Percentiles rank a stretch among this genome's conserved stretches.
Conservation (phyloP, 176 grass and related monocot species). For the Avena sativa region DNA sequence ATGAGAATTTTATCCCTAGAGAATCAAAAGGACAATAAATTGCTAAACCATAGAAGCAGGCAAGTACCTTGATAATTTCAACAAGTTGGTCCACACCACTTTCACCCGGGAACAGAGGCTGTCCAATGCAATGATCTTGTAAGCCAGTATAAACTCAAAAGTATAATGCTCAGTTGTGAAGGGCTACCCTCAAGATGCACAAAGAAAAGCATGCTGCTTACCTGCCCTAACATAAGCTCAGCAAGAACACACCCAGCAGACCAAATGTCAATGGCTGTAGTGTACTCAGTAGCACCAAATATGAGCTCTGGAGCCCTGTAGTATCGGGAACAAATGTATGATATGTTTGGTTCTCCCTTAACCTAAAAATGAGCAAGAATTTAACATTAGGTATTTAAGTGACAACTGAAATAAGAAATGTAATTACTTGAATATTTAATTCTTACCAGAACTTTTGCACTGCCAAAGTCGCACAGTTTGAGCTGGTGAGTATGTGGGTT, state of each 20-base stretch:
- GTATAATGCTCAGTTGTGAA: background rate
- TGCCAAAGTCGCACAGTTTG: constrained; percentile 81
- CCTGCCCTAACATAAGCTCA: constrained; percentile 83
- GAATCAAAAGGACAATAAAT: background rate
- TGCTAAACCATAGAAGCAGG: background rate
- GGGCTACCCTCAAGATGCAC: background rate
- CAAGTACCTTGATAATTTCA: constrained; percentile 77
- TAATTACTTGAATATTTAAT: constrained; percentile 13
- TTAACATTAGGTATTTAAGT: constrained; percentile 9
- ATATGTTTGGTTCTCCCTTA: constrained; percentile 87
- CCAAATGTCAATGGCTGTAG: constrained; percentile 84
- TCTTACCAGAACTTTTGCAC: constrained; percentile 81
- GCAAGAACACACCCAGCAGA: constrained; percentile 90
- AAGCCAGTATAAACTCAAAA: constrained; percentile 16
- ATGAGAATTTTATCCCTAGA: background rate
- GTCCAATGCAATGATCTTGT: constrained; percentile 37
- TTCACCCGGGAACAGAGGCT: constrained; percentile 87
- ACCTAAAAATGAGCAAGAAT: constrained; percentile 43
- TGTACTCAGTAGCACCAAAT: constrained; percentile 85
- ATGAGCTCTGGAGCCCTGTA: constrained; percentile 88
- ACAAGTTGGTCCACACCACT: constrained; percentile 90
- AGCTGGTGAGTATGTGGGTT: constrained; percentile 85
- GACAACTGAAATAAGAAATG: background rate
- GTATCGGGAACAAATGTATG: constrained; percentile 83
- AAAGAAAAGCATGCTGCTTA: constrained; percentile 2